Evolutionary conservation across 192 early-diverging fungal species (phyloP).

Genomic region (Podila horticola): DNA sequence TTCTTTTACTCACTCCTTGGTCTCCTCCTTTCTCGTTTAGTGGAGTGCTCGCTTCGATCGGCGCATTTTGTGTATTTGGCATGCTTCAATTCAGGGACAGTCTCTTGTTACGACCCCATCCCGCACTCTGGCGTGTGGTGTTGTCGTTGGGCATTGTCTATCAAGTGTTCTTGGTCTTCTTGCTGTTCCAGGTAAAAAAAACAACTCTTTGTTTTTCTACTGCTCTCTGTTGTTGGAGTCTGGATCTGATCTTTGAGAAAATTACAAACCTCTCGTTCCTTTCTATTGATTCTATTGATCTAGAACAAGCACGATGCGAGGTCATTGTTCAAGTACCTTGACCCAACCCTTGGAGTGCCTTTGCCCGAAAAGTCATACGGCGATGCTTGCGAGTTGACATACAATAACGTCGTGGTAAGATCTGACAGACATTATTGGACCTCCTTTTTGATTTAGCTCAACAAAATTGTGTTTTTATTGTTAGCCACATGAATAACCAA

Average conservation of each 20-base stretch:
- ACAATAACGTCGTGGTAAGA: slow-evolving; percentile 75
- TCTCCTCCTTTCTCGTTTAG: slow-evolving; percentile 18
- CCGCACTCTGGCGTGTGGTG: slow-evolving; percentile 92
- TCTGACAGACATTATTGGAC: slow-evolving; percentile 2
- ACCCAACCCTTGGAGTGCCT: slow-evolving; percentile 79
- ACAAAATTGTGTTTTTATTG: neutral
- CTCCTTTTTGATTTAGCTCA: neutral
- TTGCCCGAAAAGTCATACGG: slow-evolving; percentile 95
- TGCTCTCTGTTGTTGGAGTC: neutral
- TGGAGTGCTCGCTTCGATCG: slow-evolving; percentile 59
- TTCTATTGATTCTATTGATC: neutral
- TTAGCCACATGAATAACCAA: neutral
- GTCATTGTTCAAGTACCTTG: slow-evolving; percentile 80
- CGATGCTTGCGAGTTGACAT: slow-evolving; percentile 85
- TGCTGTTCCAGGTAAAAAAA: slow-evolving; percentile 84
- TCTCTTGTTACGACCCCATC: slow-evolving; percentile 93
- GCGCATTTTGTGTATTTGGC: slow-evolving; percentile 81
- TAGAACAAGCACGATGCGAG: slow-evolving; percentile 91
- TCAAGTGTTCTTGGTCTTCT: slow-evolving; percentile 88
- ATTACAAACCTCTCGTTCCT: neutral
- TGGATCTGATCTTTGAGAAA: neutral
- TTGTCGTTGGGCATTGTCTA: slow-evolving; percentile 88
- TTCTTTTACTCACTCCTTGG: neutral
- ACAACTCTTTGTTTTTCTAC: neutral
- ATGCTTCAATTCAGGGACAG: slow-evolving; percentile 94